Evolutionary conservation across 176 grass and related monocot species (phyloP).

Genomic region (Lolium multiflorum): DNA sequence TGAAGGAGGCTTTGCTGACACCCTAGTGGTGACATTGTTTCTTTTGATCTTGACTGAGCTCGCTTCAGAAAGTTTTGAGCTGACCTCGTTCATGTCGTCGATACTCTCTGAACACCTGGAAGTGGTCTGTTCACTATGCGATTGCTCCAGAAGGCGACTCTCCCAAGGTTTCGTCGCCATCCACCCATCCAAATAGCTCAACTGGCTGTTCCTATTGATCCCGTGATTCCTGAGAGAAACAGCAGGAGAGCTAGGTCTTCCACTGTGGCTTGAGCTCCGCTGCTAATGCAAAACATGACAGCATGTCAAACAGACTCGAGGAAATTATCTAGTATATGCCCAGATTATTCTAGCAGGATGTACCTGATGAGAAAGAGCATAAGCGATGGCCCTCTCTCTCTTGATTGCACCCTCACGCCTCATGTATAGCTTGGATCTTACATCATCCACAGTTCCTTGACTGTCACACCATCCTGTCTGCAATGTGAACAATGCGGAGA

Average conservation of each 20-base stretch:
- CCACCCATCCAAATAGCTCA: constrained; percentile 69
- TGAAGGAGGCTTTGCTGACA: constrained; percentile 65
- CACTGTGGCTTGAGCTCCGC: constrained; percentile 49
- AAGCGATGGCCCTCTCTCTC: constrained; percentile 78
- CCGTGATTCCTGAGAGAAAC: constrained; percentile 55
- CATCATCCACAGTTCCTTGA: constrained; percentile 69
- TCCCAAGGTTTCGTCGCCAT: constrained; percentile 88
- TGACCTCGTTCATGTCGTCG: constrained; percentile 51
- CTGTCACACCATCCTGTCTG: constrained; percentile 89
- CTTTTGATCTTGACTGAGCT: constrained; percentile 66
- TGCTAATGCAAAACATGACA: constrained; percentile 33
- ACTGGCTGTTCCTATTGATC: constrained; percentile 42
- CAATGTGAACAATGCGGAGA: constrained; percentile 23
- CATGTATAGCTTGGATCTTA: constrained; percentile 77
- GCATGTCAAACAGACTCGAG: not conserved
- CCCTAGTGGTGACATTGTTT: constrained; percentile 76
- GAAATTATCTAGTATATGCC: not conserved
- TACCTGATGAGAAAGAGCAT: constrained; percentile 81
- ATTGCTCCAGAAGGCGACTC: constrained; percentile 70
- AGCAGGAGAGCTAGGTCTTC: constrained; percentile 52
- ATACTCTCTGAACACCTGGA: constrained; percentile 53
- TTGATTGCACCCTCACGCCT: constrained; percentile 80
- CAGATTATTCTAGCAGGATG: constrained; percentile 19
- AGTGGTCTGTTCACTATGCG: constrained; percentile 44
- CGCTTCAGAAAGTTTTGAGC: constrained; percentile 56